Base-by-base conservation (phyloP, 805 yeast genomes). In the Blastobotrys robertii region DNA sequence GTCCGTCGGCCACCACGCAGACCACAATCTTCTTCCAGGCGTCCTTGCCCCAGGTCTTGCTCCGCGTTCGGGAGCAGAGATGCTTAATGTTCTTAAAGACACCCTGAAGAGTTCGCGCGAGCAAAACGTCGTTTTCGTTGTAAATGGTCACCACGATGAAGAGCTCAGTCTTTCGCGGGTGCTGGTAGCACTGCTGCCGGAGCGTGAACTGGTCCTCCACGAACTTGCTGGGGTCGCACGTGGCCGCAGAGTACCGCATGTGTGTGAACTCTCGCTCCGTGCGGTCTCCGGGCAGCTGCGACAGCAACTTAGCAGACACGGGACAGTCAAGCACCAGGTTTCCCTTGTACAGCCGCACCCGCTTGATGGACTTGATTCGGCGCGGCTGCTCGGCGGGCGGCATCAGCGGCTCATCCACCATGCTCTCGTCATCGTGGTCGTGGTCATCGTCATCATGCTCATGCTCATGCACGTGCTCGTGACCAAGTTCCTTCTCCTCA, bases 1-100 rank as follows among this genome's bases (percentile, higher is more conserved):
- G 77, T 47, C 98, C 98, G 65, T 90, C 98, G 46, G 88, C 82
- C 10, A 90, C 88, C 28, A 90, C 76, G 51, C 85, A 77, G 13
- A 92, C 92, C 8, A 86, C 95, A 30, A 90, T 78, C 56, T 86
- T 90, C 53, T 88, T 86, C 97, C 97, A 90, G 0, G 94, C 78
- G 45, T 85, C 94, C 36, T 77, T 77, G n/a, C 97, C 97, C 98
- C 98, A 90, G 1, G 78, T 73, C 10, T 76, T 73, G 1, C 84
- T 76, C 14, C 69, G 60, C 48, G 78, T 73, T 29, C 79, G 69
- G 47, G 83, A 73, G 41, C 78, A 73, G 56, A 92, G 69, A 59
- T 87, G 80, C 49, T 77, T 72, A 50, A 90, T 81, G 60, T 92
- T 90, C 45, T 84, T 84, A 67, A 90, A 85, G 9, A 86, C 84